A percentile compares a stretch with the other conserved stretches of the same genome.
These are phyloP conservation scores for Oidiodendron maius DNA, from an alignment of 495 filamentous ascomycete species.

Conservation along the genomic window DNA sequence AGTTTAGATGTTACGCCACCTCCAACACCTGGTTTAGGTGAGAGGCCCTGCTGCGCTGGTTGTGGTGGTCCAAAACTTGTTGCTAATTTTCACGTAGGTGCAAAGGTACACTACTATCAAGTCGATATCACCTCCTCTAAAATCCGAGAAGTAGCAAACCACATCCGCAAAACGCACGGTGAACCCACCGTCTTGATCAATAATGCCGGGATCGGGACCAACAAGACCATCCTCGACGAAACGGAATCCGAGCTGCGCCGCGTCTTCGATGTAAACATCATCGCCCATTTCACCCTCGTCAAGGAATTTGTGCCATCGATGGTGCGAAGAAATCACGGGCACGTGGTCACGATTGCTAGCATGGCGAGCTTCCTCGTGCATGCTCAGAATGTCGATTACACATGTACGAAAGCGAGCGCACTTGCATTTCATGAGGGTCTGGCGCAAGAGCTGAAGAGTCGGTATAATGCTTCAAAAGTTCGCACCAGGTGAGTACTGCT, in stretches of 20 bases:
- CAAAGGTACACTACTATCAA: conserved; percentile 39
- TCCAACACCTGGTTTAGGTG: conserved; percentile 12
- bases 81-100: not conserved
- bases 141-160: conserved; percentile 37
- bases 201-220: conserved; percentile 60
- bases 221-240: conserved; percentile 48
- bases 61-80: not conserved
- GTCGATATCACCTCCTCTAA: conserved; percentile 47
- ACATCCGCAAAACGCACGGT: conserved; percentile 49
- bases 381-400: conserved; percentile 63
- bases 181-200: conserved; percentile 66
- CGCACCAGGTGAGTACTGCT: conserved; percentile 54
- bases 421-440: conserved; percentile 65
- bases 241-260: conserved; percentile 47
- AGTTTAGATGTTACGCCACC: conserved; percentile 25
- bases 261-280: conserved; percentile 64
- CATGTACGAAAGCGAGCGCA: conserved; percentile 57
- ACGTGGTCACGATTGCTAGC: conserved; percentile 64
- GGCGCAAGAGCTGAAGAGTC: conserved; percentile 49
- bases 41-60: conserved; percentile 27
- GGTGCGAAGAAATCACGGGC: conserved; percentile 58
- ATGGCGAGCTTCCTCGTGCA: conserved; percentile 50
- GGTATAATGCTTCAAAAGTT: conserved; percentile 56
- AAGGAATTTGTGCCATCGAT: conserved; percentile 63
- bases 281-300: conserved; percentile 57